phyloP scores from a whole-genome alignment of 805 yeast species.

The Hanseniaspora singularis region DNA sequence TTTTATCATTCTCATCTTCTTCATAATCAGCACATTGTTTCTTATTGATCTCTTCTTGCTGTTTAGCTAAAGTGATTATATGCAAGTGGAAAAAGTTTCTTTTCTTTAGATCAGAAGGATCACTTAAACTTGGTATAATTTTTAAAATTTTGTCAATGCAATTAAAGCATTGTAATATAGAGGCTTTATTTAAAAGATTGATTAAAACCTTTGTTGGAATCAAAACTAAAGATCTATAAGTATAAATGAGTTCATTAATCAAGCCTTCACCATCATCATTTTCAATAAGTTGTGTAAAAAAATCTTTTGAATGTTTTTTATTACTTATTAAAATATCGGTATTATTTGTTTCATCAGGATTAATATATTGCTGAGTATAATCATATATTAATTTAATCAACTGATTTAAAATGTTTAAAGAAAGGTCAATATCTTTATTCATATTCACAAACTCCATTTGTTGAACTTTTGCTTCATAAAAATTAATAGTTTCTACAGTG shows the following conservation, averaged over 20 bases:
- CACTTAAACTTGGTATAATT: constrained; percentile 42
- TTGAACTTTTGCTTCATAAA: constrained; percentile 9
- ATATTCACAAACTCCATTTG: constrained; percentile 8
- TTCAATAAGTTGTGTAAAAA: constrained; percentile 24
- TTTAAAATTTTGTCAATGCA: constrained; percentile 49
- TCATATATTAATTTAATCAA: constrained; percentile 10
- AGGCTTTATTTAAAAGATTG: constrained; percentile 53
- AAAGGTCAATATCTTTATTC: constrained; percentile 9
- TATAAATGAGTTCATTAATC: constrained; percentile 33
- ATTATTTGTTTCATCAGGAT: too few species aligned
- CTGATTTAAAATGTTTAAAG: constrained; percentile 2
- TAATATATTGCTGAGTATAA: too few species aligned
- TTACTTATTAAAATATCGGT: constrained; percentile 8
- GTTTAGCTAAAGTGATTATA: constrained; percentile 66
- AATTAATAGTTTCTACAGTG: constrained; percentile 26
- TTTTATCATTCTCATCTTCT: constrained; percentile 1
- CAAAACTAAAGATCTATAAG: constrained; percentile 35
- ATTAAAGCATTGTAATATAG: constrained; percentile 40
- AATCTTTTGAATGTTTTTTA: constrained; percentile 3
- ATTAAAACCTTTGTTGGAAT: constrained; percentile 46
- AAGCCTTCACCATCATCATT: constrained; percentile 38
- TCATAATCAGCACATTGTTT: too few species aligned
- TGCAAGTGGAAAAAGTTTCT: constrained; percentile 79
- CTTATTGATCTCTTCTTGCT: too few species aligned
- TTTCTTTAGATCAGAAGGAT: constrained; percentile 62